Evolutionary conservation across 2,329 filamentous ascomycete genomes (phyloP).

Genomic region (Colletotrichum limetticola): DNA sequence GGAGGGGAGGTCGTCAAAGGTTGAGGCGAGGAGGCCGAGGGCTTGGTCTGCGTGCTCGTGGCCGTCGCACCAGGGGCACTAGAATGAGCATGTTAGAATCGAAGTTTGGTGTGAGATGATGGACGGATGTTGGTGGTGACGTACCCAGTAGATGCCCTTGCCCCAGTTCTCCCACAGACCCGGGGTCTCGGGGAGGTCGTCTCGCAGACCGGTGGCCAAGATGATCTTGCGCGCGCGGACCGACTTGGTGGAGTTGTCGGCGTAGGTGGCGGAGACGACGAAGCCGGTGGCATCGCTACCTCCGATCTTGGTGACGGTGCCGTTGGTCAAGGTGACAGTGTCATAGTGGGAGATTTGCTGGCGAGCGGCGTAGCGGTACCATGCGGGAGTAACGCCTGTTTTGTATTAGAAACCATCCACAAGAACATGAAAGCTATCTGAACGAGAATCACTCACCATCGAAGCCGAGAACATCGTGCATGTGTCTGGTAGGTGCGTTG

Average conservation of each 20-base stretch:
- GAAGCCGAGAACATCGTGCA: conserved; percentile 71
- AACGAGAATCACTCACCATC: conserved; percentile 56
- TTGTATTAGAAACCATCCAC: neutral
- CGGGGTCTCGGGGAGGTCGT: conserved; percentile 65
- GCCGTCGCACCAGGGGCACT: conserved; percentile 72
- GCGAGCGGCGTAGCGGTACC: conserved; percentile 65
- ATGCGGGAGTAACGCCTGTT: conserved; percentile 62
- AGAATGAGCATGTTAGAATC: neutral
- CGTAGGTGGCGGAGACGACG: conserved; percentile 46
- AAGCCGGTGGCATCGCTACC: conserved; percentile 57
- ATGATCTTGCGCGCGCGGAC: conserved; percentile 65
- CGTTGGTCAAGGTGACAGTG: conserved; percentile 61
- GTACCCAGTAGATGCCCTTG: conserved; percentile 66
- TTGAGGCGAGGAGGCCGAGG: conserved; percentile 62
- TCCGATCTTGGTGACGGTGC: conserved; percentile 59
- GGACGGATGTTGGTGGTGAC: neutral
- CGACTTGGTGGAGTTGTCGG: conserved; percentile 37
- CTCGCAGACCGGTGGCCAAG: conserved; percentile 66
- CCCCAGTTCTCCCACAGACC: conserved; percentile 67
- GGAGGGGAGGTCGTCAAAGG: conserved; percentile 54
- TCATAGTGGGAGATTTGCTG: conserved; percentile 62
- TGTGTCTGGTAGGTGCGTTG: conserved; percentile 65
- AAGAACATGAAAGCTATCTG: neutral
- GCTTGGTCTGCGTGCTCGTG: conserved; percentile 69
- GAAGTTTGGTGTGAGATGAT: no score